These are phyloP conservation scores for Cephalotrichum gorgonifer DNA, from an alignment of 2,329 filamentous ascomycete genomes.

Conservation along the genomic window DNA sequence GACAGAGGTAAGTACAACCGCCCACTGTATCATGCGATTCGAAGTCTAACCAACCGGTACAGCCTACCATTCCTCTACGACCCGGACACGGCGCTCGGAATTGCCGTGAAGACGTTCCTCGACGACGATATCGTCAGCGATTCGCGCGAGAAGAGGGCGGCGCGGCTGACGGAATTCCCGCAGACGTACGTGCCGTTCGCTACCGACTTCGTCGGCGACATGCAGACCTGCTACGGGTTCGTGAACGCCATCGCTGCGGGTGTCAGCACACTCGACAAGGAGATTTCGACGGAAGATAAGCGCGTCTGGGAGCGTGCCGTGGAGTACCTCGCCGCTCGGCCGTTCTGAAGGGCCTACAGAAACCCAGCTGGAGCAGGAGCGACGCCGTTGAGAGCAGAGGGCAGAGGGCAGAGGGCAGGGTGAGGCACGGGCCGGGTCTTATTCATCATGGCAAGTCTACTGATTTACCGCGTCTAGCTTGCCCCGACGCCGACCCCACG, in stretches of 20 bases:
- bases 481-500: too few species aligned
- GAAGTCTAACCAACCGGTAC: constrained; percentile 3
- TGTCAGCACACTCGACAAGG: constrained; percentile 36
- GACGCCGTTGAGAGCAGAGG: too few species aligned
- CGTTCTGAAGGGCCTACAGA: constrained; percentile 25
- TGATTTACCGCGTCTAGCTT: too few species aligned
- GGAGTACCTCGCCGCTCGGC: constrained; percentile 36
- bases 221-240: constrained; percentile 46
- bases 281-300: constrained; percentile 36
- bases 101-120: constrained; percentile 70
- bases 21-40: background rate
- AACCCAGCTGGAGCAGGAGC: too few species aligned
- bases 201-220: constrained; percentile 47
- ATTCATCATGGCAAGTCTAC: too few species aligned
- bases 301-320: constrained; percentile 44
- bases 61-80: constrained; percentile 59
- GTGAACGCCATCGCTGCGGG: constrained; percentile 36
- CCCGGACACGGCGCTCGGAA: constrained; percentile 65
- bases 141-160: constrained; percentile 32
- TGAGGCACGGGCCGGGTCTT: too few species aligned
- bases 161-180: constrained; percentile 39
- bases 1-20: constrained; percentile 51
- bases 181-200: constrained; percentile 47
- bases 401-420: too few species aligned
- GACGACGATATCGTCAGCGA: constrained; percentile 58